phyloP scores from a whole-genome alignment of 108 stramenopile genomes.

The Parietichytrium sp. region DNA sequence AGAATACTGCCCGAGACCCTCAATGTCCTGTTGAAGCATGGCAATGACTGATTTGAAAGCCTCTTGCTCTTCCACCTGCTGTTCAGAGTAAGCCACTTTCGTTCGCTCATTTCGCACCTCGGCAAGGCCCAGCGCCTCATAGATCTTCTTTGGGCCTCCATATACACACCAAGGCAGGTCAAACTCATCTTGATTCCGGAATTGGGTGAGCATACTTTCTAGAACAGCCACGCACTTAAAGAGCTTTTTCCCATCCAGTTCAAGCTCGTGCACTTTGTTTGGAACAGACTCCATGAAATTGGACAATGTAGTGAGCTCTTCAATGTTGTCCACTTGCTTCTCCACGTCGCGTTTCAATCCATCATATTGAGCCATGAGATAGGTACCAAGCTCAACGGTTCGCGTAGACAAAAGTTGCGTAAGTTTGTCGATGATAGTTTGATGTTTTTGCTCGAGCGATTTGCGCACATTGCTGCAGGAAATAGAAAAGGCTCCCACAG shows the following conservation, averaged over 20 bases:
- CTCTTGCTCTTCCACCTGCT: constrained; percentile 63
- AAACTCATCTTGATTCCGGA: constrained; percentile 46
- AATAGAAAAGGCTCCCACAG: constrained; percentile 57
- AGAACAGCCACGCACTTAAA: constrained; percentile 51
- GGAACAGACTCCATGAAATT: constrained; percentile 44
- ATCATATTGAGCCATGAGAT: constrained; percentile 46
- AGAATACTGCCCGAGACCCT: constrained; percentile 43
- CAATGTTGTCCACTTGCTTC: constrained; percentile 58
- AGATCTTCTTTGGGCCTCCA: constrained; percentile 54
- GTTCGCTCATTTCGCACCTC: constrained; percentile 9
- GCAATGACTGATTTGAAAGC: constrained; percentile 54
- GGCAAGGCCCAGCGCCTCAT: constrained; percentile 49
- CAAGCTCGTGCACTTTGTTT: constrained; percentile 50
- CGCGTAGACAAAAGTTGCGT: constrained; percentile 46
- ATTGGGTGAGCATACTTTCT: constrained; percentile 37
- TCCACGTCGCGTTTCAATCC: constrained; percentile 43
- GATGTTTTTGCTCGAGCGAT: constrained; percentile 57
- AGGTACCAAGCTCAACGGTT: constrained; percentile 35
- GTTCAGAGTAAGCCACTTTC: constrained; percentile 46
- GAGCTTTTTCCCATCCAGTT: constrained; percentile 51
- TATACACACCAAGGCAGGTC: constrained; percentile 53
- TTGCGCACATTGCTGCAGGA: constrained; percentile 41
- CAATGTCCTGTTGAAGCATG: constrained; percentile 55
- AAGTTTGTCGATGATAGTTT: constrained; percentile 44
- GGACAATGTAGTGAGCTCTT: constrained; percentile 55